These are phyloP conservation scores for Salvia splendens DNA, from an alignment of 257 asterid genomes.

Conservation along the genomic window DNA sequence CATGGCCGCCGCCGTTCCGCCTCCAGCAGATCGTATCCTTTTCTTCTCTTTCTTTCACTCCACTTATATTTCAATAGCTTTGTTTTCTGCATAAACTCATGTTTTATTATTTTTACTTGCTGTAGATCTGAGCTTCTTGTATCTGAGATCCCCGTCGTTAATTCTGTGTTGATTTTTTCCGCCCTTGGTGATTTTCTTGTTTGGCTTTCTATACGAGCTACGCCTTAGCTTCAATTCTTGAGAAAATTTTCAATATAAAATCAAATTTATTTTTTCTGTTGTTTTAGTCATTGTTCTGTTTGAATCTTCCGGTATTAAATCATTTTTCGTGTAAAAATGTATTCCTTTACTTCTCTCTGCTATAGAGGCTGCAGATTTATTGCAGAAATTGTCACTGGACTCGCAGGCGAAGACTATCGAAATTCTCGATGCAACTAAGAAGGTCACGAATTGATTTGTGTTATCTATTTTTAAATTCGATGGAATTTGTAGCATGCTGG, in stretches of 20 bases:
- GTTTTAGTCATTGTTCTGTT: neutral
- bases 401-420: constrained; percentile 49
- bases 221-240: neutral
- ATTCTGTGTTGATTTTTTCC: neutral
- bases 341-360: constrained; percentile 45
- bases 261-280: neutral
- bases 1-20: constrained; percentile 57
- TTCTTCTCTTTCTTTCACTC: neutral
- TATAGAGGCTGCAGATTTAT: constrained; percentile 56
- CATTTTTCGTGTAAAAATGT: neutral
- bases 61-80: neutral
- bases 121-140: constrained; percentile 36
- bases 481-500: neutral
- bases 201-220: neutral
- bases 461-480: neutral
- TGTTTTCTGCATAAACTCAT: neutral
- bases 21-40: constrained; percentile 70
- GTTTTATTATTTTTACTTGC: neutral
- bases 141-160: neutral
- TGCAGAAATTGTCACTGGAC: constrained; percentile 65
- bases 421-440: constrained; percentile 46
- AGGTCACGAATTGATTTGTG: constrained; percentile 28
- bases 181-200: neutral
- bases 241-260: no score
- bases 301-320: neutral